Evolutionary conservation across 1,139 yeast species (phyloP), one percentile per base, ranked within the genome.

Genomic region (Candida pseudocylindracea): DNA sequence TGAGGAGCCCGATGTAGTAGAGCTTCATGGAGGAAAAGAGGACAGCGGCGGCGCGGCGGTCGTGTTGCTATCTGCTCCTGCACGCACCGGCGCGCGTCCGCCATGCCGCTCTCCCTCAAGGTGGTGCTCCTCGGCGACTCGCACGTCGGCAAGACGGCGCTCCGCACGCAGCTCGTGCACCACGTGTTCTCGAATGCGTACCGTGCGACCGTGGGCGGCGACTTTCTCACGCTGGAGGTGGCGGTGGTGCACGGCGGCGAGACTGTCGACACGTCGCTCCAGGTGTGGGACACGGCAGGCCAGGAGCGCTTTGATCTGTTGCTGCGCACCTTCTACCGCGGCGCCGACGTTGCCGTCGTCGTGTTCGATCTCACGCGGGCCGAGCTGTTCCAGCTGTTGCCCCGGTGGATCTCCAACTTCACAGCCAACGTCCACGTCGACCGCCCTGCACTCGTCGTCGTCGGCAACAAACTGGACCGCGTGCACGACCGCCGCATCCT

Each of bases 1-100:
- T 73, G 41, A 83, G 60, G 34, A 91, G 66, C 34, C 95, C 95
- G 41, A 88, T 73, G 55, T 83, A 83, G 53, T 72, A 83, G 41
- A 88, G 65, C 66, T 81, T 81, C 98, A 88, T 88, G 25, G 24
- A 7, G 31, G 13, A 27, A 20, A 7, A 29, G 27, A 31, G 10
- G 29, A 11, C 7, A 2, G 5, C 26, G 26, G 6, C 9, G 8
- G 9, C 26, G 8, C 3, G 6, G 20, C 20, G 6, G 6, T 15
- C 20, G 20, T 15, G 20, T 15, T 15, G 20, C 20, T 15, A 15
- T 15, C 20, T 15, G 4, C 6, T 15, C 20, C 20, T 15, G 20
- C 20, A 15, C 20, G 20, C 20, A 15, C 20, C 9, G 9, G 3
- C 26, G 3, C 9, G 9, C 8, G 9, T 3, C 26, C 9, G 9